Evolutionary conservation across 2,329 filamentous ascomycete species (phyloP), one percentile per base, ranked within the genome.

Genomic region (Aspergillus hiratsukae): DNA sequence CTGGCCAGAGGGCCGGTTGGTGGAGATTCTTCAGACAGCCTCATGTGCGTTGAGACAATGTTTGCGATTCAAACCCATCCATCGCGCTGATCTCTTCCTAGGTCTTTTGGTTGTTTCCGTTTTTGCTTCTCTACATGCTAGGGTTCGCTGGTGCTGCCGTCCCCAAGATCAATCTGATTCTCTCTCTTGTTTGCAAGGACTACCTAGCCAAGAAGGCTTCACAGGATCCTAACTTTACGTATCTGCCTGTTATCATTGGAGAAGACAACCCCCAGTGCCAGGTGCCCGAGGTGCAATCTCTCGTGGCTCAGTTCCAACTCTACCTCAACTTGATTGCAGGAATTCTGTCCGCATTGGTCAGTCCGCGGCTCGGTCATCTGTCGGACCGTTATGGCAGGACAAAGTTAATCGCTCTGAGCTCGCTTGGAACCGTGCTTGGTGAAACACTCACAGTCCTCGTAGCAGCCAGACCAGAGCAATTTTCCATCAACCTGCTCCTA

Each of bases 341-440:
- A 0, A 76, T 88, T 1, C 76, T 97, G 9, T 90, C 91, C 57
- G 91, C 92, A 7, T 77, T 97, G 52, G 86, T 87, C 17, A 89
- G 89, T 29, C 94, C 94, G 0, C 90, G 88, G 64, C 77, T 97
- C 3, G 94, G 94, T 0, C 83, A 89, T 1, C 75, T 96, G 17
- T 97, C 92, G 0, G 94, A 99, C 75, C 84, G 91, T 23, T 89
- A 90, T 71, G 94, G 94, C 27, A 84, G 94, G 45, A 90, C 86
- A 56, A 83, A 78, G 49, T 77, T 97, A 52, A 83, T 97, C 66
- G 83, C 87, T 8, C 69, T 93, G 31, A 84, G 88, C 3, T 89
- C 89, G 2, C 75, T 83, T 14, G 92, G 92, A n/a, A 86, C 88
- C 23, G 79, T 97, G 3, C 57, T 86, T 1, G 84, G 81, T 51